Percentiles rank a stretch among this genome's conserved stretches.
phyloP scores from a whole-genome alignment of 164 flowering plant species.

The Protea cynaroides region DNA sequence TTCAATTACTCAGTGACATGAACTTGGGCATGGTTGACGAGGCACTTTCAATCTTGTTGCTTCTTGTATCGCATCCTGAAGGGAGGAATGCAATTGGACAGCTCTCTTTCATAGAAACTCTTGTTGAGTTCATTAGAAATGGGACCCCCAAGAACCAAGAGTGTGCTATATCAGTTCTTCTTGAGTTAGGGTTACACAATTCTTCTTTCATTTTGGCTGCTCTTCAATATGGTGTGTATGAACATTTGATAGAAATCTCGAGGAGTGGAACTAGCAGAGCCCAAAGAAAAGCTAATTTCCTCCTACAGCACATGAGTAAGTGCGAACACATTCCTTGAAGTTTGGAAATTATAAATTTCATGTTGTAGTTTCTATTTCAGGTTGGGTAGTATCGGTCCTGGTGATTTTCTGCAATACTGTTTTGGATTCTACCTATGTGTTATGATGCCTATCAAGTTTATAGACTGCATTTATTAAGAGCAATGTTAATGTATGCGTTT shows the following conservation, averaged over 20 bases:
- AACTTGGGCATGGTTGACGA: constrained; percentile 69
- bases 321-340: constrained; percentile 42
- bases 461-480: too few relatives aligned
- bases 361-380: background rate
- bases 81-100: constrained; percentile 55
- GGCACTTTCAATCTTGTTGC: constrained; percentile 58
- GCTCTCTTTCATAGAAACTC: constrained; percentile 49
- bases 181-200: constrained; percentile 50
- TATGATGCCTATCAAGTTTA: too few relatives aligned
- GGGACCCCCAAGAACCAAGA: constrained; percentile 84
- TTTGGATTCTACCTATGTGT: too few relatives aligned
- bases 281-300: constrained; percentile 64
- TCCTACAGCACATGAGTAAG: constrained; percentile 52
- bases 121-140: constrained; percentile 45
- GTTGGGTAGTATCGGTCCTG: background rate
- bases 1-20: constrained; percentile 36
- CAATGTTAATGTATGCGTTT: too few relatives aligned
- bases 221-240: constrained; percentile 69
- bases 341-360: background rate
- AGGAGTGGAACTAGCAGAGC: constrained; percentile 62
- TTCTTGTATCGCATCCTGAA: constrained; percentile 52
- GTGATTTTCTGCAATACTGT: too few relatives aligned
- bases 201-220: constrained; percentile 56
- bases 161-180: constrained; percentile 64
- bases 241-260: constrained; percentile 42